Conservation (phyloP, 78 protist genomes). For the Acrasis kona region DNA sequence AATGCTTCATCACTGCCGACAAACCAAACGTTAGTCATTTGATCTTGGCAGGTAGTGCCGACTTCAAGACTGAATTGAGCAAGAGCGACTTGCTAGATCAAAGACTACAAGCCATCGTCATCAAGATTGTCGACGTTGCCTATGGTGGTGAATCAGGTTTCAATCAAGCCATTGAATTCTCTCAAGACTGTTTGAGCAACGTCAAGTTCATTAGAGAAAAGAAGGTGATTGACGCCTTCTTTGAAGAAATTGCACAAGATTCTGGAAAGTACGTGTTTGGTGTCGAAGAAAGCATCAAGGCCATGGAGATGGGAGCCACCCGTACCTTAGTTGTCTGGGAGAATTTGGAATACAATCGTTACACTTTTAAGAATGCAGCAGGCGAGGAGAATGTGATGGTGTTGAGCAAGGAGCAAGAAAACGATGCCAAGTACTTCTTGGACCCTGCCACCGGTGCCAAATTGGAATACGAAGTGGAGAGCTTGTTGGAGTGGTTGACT, state of each 20-base stretch:
- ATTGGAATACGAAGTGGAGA: slow-evolving; percentile 22
- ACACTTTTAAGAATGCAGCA: slow-evolving; percentile 19
- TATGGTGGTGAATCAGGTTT: slow-evolving; percentile 98
- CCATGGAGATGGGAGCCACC: slow-evolving; percentile 91
- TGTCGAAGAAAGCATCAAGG: slow-evolving; percentile 80
- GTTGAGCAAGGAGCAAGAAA: slow-evolving; percentile 59
- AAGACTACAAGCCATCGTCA: slow-evolving; percentile 76
- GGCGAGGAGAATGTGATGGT: slow-evolving; percentile 9
- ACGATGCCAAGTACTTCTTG: slow-evolving; percentile 20
- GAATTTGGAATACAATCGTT: slow-evolving; percentile 50
- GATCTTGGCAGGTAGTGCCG: slow-evolving; percentile 98
- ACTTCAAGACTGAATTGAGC: slow-evolving; percentile 89
- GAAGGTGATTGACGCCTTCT: slow-evolving; percentile 88
- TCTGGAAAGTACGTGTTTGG: slow-evolving; percentile 94
- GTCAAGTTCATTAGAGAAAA: slow-evolving; percentile 97
- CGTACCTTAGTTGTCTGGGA: slow-evolving; percentile 90
- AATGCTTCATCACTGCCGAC: slow-evolving; percentile 89
- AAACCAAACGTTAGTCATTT: slow-evolving; percentile 91
- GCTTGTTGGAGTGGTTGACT: slow-evolving; percentile 94
- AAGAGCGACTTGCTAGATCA: slow-evolving; percentile 88
- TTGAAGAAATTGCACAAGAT: slow-evolving; percentile 94
- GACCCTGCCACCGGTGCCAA: slow-evolving; percentile 42
- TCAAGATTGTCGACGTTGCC: slow-evolving; percentile 85
- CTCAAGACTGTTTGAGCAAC: slow-evolving; percentile 76
- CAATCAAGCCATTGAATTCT: slow-evolving; percentile 98